Percentiles rank a stretch among this genome's conserved stretches.
Conservation (phyloP, 345 rosid genomes). For the Punica granatum region DNA sequence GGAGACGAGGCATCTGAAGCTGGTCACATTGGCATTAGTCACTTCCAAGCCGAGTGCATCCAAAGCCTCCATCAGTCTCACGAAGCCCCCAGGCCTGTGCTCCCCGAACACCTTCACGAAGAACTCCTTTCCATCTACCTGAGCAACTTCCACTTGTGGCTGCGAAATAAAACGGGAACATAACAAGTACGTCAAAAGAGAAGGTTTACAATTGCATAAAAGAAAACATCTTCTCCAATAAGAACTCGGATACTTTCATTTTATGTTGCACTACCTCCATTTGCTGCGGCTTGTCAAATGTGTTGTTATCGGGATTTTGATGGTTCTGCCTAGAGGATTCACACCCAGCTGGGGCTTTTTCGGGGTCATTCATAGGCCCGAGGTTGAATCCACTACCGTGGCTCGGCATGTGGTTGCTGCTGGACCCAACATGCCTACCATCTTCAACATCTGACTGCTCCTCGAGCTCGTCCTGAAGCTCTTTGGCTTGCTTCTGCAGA, state of each 20-base stretch:
- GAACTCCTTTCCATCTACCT: constrained; percentile 75
- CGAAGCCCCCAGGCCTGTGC: constrained; percentile 77
- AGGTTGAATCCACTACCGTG: constrained; percentile 24
- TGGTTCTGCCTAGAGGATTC: constrained; percentile 37
- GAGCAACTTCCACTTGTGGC: constrained; percentile 90
- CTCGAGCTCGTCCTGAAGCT: constrained; percentile 82
- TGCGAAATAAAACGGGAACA: constrained; percentile 14
- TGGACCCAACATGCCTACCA: constrained; percentile 26
- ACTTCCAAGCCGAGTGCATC: constrained; percentile 84
- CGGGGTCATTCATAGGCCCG: constrained; percentile 19
- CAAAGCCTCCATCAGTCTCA: constrained; percentile 74
- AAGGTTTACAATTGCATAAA: background rate
- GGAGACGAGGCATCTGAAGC: constrained; percentile 69
- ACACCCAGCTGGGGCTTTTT: constrained; percentile 18
- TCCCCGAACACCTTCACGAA: constrained; percentile 87
- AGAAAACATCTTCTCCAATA: background rate
- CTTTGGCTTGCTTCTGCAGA: constrained; percentile 60
- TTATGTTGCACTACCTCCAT: constrained; percentile 59
- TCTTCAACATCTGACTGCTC: constrained; percentile 66
- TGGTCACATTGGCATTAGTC: constrained; percentile 72
- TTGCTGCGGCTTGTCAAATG: constrained; percentile 66
- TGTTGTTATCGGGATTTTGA: constrained; percentile 24
- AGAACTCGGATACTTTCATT: background rate
- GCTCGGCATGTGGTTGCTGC: constrained; percentile 17
- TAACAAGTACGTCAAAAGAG: background rate